Evolutionary conservation across 495 filamentous ascomycete genomes (phyloP).

Genomic region (Mytilinidion resinicola): DNA sequence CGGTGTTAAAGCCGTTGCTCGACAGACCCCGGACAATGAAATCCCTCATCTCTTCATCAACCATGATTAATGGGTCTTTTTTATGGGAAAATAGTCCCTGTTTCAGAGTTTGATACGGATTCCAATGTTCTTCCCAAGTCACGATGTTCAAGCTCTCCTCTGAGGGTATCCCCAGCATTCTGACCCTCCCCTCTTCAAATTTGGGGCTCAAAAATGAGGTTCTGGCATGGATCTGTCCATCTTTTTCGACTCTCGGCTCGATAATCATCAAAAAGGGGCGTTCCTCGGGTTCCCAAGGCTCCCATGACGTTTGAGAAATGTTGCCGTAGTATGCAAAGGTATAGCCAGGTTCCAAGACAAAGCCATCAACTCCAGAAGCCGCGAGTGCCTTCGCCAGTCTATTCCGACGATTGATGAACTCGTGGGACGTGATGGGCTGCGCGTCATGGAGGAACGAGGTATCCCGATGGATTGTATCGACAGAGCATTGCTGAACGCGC

Average conservation of each 20-base stretch:
- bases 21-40: slow-evolving; percentile 48
- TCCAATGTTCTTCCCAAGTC: slow-evolving; percentile 53
- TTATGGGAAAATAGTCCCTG: slow-evolving; percentile 13
- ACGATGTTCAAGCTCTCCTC: slow-evolving; percentile 41
- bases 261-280: slow-evolving; percentile 52
- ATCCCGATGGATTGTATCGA: slow-evolving; percentile 38
- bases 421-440: slow-evolving; percentile 35
- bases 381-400: slow-evolving; percentile 45
- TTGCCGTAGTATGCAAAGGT: slow-evolving; percentile 55
- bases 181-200: slow-evolving; percentile 49
- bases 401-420: slow-evolving; percentile 44
- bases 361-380: slow-evolving; percentile 42
- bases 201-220: slow-evolving; percentile 48
- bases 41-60: slow-evolving; percentile 54
- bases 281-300: slow-evolving; percentile 55
- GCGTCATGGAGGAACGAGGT: slow-evolving; percentile 44
- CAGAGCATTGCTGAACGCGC: slow-evolving; percentile 42
- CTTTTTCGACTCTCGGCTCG: slow-evolving; percentile 31
- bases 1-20: slow-evolving; percentile 43
- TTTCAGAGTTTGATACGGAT: slow-evolving; percentile 46
- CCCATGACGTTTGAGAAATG: slow-evolving; percentile 50
- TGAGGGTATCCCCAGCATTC: slow-evolving; percentile 48
- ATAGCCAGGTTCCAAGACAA: slow-evolving; percentile 52
- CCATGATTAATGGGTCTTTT: slow-evolving; percentile 41
- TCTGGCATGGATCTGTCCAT: slow-evolving; percentile 40